Conservation (phyloP, 805 yeast species). For the Lipomyces orientalis region DNA sequence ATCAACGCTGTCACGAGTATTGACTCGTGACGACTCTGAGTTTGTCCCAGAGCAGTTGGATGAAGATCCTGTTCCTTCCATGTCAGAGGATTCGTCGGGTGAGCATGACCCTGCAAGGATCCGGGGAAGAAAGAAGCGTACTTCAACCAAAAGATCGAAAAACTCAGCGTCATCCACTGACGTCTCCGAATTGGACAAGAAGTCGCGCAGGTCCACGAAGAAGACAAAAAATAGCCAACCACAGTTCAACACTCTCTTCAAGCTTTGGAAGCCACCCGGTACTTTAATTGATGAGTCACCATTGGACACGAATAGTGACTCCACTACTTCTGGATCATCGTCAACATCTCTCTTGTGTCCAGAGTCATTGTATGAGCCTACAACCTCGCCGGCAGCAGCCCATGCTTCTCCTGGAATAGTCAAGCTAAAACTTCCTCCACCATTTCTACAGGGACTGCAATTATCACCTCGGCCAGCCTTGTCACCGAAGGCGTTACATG, state of each 20-base stretch:
- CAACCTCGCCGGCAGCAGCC: neutral
- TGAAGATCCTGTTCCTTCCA: constrained; percentile 1
- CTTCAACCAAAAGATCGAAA: neutral
- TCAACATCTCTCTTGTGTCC: neutral
- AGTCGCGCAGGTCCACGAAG: neutral
- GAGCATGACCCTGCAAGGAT: neutral
- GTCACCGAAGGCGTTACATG: neutral
- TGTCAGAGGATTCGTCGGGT: neutral
- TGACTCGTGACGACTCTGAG: neutral
- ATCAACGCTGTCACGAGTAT: neutral
- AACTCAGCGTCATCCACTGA: neutral
- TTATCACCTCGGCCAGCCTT: neutral
- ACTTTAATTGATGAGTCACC: neutral
- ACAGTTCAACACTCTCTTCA: constrained; percentile 11
- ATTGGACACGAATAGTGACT: neutral
- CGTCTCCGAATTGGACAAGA: neutral
- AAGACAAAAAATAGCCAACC: neutral
- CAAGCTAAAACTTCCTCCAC: constrained; percentile 4
- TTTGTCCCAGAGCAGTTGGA: neutral
- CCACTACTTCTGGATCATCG: neutral
- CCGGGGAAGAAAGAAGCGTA: neutral
- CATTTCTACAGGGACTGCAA: neutral
- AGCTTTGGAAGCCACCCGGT: constrained; percentile 7
- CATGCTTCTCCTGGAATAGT: constrained; percentile 3
- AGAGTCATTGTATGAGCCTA: neutral